A percentile compares a stretch with the other conserved stretches of the same genome.
phyloP scores from a whole-genome alignment of 1,284 basidiomycete species.

The Ustilago sp. region DNA sequence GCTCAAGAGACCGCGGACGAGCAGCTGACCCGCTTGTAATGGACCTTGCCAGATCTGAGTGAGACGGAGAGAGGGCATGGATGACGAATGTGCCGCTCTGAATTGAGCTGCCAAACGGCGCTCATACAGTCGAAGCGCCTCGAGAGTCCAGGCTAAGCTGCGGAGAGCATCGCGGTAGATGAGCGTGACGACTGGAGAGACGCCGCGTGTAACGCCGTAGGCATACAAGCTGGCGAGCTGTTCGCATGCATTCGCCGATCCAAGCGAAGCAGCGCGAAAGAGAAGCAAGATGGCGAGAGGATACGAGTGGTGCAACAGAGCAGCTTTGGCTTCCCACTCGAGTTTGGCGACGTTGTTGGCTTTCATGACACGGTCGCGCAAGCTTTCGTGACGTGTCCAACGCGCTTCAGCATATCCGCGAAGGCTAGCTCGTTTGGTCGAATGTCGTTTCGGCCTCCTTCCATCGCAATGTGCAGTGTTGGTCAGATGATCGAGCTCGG shows the following conservation, averaged over 20 bases:
- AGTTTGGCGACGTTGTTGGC: conserved; percentile 43
- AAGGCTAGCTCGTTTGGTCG: conserved; percentile 29
- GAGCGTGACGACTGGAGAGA: conserved; percentile 40
- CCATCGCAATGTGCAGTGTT: not conserved
- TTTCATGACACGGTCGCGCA: conserved; percentile 36
- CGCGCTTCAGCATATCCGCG: conserved; percentile 46
- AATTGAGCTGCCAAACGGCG: conserved; percentile 25
- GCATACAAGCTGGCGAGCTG: conserved; percentile 43
- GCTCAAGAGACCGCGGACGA: conserved; percentile 8
- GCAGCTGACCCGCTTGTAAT: conserved; percentile 7
- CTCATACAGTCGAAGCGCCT: conserved; percentile 34
- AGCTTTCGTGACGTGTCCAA: conserved; percentile 34
- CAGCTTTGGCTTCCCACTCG: conserved; percentile 58
- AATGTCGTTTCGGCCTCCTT: conserved; percentile 17
- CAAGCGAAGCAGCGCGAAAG: conserved; percentile 42
- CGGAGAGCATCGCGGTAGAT: conserved; percentile 48
- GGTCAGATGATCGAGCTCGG: not conserved
- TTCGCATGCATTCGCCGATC: conserved; percentile 38
- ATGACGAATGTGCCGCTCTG: conserved; percentile 16
- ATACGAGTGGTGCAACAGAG: conserved; percentile 45
- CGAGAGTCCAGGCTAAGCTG: conserved; percentile 45
- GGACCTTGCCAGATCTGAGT: conserved; percentile 29
- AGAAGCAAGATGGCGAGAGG: conserved; percentile 50
- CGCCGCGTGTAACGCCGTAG: conserved; percentile 42
- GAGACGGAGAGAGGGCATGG: conserved; percentile 14